Evolutionary conservation across 495 filamentous ascomycete genomes (phyloP), one percentile per base, ranked within the genome.

Genomic region (Penicilliopsis zonata): DNA sequence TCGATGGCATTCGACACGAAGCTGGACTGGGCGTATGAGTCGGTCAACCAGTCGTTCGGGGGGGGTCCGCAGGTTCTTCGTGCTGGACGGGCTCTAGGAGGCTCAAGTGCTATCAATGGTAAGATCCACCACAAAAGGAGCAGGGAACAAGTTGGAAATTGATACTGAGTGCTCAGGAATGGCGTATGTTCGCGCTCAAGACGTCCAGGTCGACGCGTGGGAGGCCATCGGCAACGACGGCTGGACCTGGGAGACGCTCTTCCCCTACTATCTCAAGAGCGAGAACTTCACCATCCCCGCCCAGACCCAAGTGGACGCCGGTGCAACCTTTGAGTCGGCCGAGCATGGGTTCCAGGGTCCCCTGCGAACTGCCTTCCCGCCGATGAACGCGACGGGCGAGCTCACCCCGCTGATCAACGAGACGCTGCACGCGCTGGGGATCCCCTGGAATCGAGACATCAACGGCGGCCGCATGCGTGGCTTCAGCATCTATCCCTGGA

Each of bases 211-310:
- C 36, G 68, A 80, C 39, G 52, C 62, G 2, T 80, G 76, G 76
- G 57, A 65, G 35, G 47, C 42, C 4, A 46, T 78, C 3, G 76
- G 78, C 2, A 78, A 76, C 41, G 55, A 62, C 2, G 72, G 73
- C n/a, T 81, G 76, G 77, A 66, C 59, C 35, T 80, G 74, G 70
- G 36, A 62, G 1, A 66, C 43, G 20, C 46, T 82, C 14, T 42
- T 73, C 13, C 70, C 72, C 1, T 81, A 80, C 39, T 70, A 68
- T 22, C 57, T 61, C 30, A 67, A 65, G 43, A 57, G 54, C 15
- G 54, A 67, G 13, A 28, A 40, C 4, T 59, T 62, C 12, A 50
- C 50, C 2, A 19, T 54, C 0, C 65, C 68, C 0, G 56, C 47
- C 12, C 17, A 35, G n/a, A 48, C 54, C 5, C 61, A 69, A 30